Percentiles rank a stretch among this genome's conserved stretches.
Conservation (phyloP, 352 stramenopile species). For the Elongisporangium undulatum region DNA sequence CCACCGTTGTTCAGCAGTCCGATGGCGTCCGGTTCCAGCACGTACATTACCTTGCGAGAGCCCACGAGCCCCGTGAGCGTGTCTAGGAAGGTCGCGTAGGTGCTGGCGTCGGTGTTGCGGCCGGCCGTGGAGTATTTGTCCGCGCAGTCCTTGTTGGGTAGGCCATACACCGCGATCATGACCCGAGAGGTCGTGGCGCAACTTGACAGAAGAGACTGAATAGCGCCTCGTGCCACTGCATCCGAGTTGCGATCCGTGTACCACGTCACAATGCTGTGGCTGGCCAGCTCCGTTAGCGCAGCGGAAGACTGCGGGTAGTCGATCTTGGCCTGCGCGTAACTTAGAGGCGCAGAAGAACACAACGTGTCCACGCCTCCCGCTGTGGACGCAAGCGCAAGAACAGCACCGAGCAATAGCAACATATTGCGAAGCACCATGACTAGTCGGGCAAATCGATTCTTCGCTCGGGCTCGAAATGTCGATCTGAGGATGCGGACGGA, state of each 20-base stretch:
- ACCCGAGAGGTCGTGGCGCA: slow-evolving; percentile 29
- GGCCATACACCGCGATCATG: slow-evolving; percentile 60
- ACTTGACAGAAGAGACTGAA: slow-evolving; percentile 16
- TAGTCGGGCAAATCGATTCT: too few relatives aligned
- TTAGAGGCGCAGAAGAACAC: slow-evolving; percentile 37
- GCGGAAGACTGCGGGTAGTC: slow-evolving; percentile 29
- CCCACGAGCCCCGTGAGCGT: slow-evolving; percentile 32
- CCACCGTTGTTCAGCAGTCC: slow-evolving; percentile 42
- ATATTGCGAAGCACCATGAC: not conserved
- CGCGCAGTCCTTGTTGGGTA: slow-evolving; percentile 77
- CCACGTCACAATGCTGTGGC: slow-evolving; percentile 41
- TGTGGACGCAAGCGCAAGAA: not conserved
- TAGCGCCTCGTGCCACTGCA: slow-evolving; percentile 15
- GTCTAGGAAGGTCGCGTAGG: slow-evolving; percentile 50
- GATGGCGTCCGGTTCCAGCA: slow-evolving; percentile 61
- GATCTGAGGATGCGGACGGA: too few relatives aligned
- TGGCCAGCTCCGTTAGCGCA: slow-evolving; percentile 26
- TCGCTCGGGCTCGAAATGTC: too few relatives aligned
- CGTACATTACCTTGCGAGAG: slow-evolving; percentile 57
- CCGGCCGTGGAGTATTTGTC: slow-evolving; percentile 25
- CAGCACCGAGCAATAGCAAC: not conserved
- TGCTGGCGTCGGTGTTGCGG: slow-evolving; percentile 14
- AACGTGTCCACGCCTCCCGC: slow-evolving; percentile 21
- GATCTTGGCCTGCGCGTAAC: slow-evolving; percentile 39
- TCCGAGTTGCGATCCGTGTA: slow-evolving; percentile 38